phyloP scores from a whole-genome alignment of 768 basidiomycete species.

The Leccinellum rugosiceps region DNA sequence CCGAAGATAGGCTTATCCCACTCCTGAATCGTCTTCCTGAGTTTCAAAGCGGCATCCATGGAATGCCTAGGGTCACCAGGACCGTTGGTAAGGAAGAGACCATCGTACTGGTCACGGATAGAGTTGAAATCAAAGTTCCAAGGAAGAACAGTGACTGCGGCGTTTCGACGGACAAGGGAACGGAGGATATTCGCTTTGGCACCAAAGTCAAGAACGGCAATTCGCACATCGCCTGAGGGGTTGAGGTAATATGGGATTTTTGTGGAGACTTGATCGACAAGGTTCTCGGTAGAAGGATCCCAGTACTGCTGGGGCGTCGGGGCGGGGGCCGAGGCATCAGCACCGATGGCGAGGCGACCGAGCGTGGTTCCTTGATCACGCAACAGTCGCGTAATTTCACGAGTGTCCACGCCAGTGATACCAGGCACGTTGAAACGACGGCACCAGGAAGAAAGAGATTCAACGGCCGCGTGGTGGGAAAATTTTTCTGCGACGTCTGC shows the following conservation, averaged over 20 bases:
- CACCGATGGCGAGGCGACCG: conserved; percentile 82
- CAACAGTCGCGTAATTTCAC: conserved; percentile 89
- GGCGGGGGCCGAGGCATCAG: conserved; percentile 55
- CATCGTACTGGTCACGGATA: conserved; percentile 87
- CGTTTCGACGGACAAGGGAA: conserved; percentile 85
- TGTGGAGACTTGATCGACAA: conserved; percentile 92
- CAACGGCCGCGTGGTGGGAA: conserved; percentile 92
- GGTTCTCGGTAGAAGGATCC: conserved; percentile 90
- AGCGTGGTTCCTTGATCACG: conserved; percentile 98
- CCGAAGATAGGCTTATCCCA: conserved; percentile 96
- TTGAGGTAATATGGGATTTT: conserved; percentile 82
- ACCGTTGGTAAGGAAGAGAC: conserved; percentile 94
- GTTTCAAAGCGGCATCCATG: conserved; percentile 76
- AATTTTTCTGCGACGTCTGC: conserved; percentile 93
- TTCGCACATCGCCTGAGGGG: conserved; percentile 79
- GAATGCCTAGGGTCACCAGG: conserved; percentile 93
- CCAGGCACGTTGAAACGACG: conserved; percentile 85
- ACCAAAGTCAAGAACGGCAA: conserved; percentile 96
- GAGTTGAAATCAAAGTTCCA: conserved; percentile 98
- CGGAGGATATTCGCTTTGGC: conserved; percentile 97
- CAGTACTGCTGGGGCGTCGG: conserved; percentile 77
- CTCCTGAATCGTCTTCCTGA: conserved; percentile 78
- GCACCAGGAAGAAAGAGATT: conserved; percentile 93
- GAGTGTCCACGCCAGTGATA: conserved; percentile 96
- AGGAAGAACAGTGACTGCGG: conserved; percentile 90